phyloP scores from a whole-genome alignment of 164 flowering plant genomes.

The Tinospora cordifolia region DNA sequence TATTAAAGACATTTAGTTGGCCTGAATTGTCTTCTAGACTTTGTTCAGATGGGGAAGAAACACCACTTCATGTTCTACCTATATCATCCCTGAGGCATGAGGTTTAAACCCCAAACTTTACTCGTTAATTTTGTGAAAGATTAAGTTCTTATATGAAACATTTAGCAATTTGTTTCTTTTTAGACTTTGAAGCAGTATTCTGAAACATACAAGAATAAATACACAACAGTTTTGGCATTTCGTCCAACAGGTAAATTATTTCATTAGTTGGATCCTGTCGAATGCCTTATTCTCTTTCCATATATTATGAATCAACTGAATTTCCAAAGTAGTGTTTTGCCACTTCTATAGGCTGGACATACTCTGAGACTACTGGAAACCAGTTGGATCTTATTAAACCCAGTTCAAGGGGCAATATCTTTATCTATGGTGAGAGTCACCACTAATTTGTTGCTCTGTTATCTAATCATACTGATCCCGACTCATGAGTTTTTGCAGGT shows the following conservation, averaged over 20 bases:
- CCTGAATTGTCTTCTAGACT: slow-evolving; percentile 44
- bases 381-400: slow-evolving; percentile 57
- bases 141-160: background rate
- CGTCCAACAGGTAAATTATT: slow-evolving; percentile 55
- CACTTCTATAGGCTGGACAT: slow-evolving; percentile 56
- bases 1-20: slow-evolving; percentile 56
- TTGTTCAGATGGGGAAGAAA: slow-evolving; percentile 39
- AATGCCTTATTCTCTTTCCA: background rate
- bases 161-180: slow-evolving; percentile 3
- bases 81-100: slow-evolving; percentile 48
- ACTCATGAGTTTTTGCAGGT: slow-evolving; percentile 28
- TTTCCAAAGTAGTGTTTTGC: background rate
- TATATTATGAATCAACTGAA: background rate
- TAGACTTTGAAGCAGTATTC: slow-evolving; percentile 45
- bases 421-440: slow-evolving; percentile 47
- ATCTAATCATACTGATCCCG: background rate
- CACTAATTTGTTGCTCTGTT: background rate
- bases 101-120: slow-evolving; percentile 25
- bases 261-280: background rate
- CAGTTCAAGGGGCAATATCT: slow-evolving; percentile 38
- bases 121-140: slow-evolving; percentile 1
- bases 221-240: slow-evolving; percentile 55
- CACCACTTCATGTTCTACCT: slow-evolving; percentile 64
- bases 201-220: slow-evolving; percentile 33
- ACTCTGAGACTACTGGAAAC: slow-evolving; percentile 42